Evolutionary conservation across 1,284 basidiomycete species (phyloP).

Genomic region (Phaffia rhodozyma): DNA sequence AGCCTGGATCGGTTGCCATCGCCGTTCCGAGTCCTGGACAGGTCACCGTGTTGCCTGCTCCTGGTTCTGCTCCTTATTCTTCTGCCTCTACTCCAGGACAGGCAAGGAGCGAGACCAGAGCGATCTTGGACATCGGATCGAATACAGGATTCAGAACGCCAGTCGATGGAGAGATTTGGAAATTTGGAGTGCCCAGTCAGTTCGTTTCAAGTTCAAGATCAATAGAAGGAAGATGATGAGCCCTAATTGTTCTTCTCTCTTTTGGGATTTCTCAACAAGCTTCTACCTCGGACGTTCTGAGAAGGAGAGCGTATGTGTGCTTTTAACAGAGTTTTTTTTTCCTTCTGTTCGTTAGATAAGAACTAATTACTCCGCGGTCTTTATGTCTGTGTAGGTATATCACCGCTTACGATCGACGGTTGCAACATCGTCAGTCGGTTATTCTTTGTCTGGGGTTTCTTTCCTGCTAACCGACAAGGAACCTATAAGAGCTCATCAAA

Average conservation of each 20-base stretch:
- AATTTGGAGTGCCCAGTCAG: constrained; percentile 7
- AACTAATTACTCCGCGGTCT: not conserved
- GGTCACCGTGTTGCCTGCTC: too few relatives aligned
- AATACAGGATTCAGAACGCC: constrained; percentile 7
- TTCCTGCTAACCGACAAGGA: not conserved
- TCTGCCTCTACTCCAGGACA: too few relatives aligned
- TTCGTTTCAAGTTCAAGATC: not conserved
- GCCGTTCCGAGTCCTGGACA: too few relatives aligned
- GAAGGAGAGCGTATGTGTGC: constrained; percentile 4
- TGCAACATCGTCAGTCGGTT: constrained; percentile 51
- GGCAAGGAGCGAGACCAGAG: too few relatives aligned
- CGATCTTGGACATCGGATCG: too few relatives aligned
- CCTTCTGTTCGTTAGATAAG: not conserved
- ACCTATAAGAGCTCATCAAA: not conserved
- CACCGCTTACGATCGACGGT: constrained; percentile 76
- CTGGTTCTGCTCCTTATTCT: too few relatives aligned
- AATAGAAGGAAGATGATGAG: not conserved
- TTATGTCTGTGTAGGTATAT: constrained; percentile 26
- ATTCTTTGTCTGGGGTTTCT: not conserved
- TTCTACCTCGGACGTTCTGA: constrained; percentile 11
- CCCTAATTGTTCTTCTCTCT: not conserved
- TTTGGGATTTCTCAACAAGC: not conserved
- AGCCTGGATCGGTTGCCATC: not conserved
- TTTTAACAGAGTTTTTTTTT: not conserved
- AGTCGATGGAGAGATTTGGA: constrained; percentile 6